Percentiles rank a stretch among this genome's conserved stretches.
These are phyloP conservation scores for Aureobasidium lini DNA, from an alignment of 2,329 filamentous ascomycete genomes.

Conservation along the genomic window DNA sequence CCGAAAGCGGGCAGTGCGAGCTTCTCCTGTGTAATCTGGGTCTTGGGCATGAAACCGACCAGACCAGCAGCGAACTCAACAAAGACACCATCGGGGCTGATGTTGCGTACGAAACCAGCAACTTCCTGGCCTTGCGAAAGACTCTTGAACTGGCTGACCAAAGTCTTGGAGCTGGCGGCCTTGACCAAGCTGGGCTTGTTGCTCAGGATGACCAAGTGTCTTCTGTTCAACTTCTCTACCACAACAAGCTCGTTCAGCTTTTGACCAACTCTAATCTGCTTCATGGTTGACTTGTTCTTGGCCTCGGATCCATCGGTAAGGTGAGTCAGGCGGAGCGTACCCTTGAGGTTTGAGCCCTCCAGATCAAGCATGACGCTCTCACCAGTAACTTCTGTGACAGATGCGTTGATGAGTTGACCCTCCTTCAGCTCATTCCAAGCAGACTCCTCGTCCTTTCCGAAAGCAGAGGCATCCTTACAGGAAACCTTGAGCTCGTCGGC, in stretches of 20 bases:
- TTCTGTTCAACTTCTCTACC: conserved; percentile 74
- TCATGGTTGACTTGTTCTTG: conserved; percentile 69
- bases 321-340: conserved; percentile 67
- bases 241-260: conserved; percentile 74
- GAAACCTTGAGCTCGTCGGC: conserved; percentile 72
- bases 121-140: conserved; percentile 61
- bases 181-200: conserved; percentile 78
- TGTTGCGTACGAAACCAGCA: conserved; percentile 76
- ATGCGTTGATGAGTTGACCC: conserved; percentile 69
- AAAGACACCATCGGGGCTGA: conserved; percentile 74
- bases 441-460: conserved; percentile 66
- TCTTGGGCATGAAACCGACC: conserved; percentile 72
- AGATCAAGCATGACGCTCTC: conserved; percentile 60
- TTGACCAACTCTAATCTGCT: conserved; percentile 78
- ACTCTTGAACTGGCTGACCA: conserved; percentile 66
- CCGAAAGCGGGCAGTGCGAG: conserved; percentile 67
- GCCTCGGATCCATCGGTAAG: conserved; percentile 75
- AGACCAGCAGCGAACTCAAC: conserved; percentile 78
- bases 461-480: conserved; percentile 79
- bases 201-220: conserved; percentile 66
- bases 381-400: conserved; percentile 44
- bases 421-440: conserved; percentile 66
- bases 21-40: conserved; percentile 64
- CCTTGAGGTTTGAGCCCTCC: conserved; percentile 64
- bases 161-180: conserved; percentile 61